Evolutionary conservation across 257 asterid genomes (phyloP), one percentile per base, ranked within the genome.

Genomic region (Agastache rugosa): DNA sequence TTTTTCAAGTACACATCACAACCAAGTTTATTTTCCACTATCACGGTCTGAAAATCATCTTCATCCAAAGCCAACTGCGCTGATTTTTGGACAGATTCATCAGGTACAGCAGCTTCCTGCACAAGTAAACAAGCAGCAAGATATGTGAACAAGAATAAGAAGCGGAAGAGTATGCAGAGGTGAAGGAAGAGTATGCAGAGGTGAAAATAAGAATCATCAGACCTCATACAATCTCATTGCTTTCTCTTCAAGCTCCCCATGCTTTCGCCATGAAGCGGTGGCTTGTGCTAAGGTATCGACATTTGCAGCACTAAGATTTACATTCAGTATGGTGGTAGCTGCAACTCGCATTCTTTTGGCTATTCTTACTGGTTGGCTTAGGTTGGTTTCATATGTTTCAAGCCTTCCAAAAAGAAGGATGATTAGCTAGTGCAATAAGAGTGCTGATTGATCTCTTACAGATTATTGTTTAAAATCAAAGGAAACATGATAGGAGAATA

Each of bases 21-120:
- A 44, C 98, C 99, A 77, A 94, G 99, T 84, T 87, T 90, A 80
- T 94, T 94, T 85, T 92, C 98, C 80, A 94, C 90, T 50, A 69
- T 83, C 79, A 94, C 86, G 4, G 88, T 86, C 82, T 89, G 98
- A 75, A 87, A 85, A 78, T 94, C 98, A 54, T 94, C 97, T 74
- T 88, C 97, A 80, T 92, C 98, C 84, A 94, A 79, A 47, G 98
- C 98, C 75, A 87, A 85, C 61, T 76, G 86, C 55, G 91, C 76
- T 56, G 87, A 71, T 73, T 85, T 81, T 59, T 78, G 83, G 63
- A 75, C 84, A 78, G 84, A 79, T 70, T 82, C 89, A 71, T 85
- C 88, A 67, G 76, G 79, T 67, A 77, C 81, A 72, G 79, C 69
- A 77, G 91, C 91, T 76, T 92, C 93, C 99, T 94, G 89, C 47